Base-by-base conservation (phyloP, 2,329 filamentous ascomycete genomes). In the Pseudogymnoascus sp. region DNA sequence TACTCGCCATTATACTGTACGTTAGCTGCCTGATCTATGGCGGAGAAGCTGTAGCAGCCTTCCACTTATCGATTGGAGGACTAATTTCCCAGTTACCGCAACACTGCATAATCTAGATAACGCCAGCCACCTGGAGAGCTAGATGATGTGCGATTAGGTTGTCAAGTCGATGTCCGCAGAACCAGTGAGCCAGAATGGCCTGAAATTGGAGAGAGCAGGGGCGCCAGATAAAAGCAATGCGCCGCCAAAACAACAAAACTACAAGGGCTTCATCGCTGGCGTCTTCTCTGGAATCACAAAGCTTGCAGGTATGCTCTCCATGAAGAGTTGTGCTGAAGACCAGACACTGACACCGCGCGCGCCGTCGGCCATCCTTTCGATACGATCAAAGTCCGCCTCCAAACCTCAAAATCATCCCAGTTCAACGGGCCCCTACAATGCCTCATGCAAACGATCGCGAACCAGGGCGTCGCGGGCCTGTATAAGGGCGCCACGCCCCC, bases 231-330 rank as follows among this genome's bases (percentile, higher is more conserved):
- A 55, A 55, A 33, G 2, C 25, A 14, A 6, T 55, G 25, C 28
- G 33, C 8, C 49, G 28, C 49, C 28, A 55, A 55, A 33, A 14
- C 58, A 60, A 9, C 33, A 69, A 62, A 73, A 73, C 55, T 97
- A 97, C 80, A 93, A 91, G 71, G 95, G 93, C n/a, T 99, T 97
- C 73, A 91, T 97, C 28, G 95, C 91, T 0, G 95, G 95, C n/a
- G 86, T 97, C 5, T 97, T 97, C 73, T 96, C 91, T 38, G 95
- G 95, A 23, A 88, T 97, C 71, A 88, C 93, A 63, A 97, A 97
- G 78, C 79, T 97, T 63, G 86, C 84, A 70, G 91, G 91, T 93
- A 76, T 69, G 83, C 33, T 77, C n/a, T 12, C 16, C 18, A 18
- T 59, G 61, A 55, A 37, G 37, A 9, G n/a, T 18, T 14, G 1